phyloP scores from a whole-genome alignment of 192 early-diverging fungal genomes.

The Martensiomyces pterosporus region DNA sequence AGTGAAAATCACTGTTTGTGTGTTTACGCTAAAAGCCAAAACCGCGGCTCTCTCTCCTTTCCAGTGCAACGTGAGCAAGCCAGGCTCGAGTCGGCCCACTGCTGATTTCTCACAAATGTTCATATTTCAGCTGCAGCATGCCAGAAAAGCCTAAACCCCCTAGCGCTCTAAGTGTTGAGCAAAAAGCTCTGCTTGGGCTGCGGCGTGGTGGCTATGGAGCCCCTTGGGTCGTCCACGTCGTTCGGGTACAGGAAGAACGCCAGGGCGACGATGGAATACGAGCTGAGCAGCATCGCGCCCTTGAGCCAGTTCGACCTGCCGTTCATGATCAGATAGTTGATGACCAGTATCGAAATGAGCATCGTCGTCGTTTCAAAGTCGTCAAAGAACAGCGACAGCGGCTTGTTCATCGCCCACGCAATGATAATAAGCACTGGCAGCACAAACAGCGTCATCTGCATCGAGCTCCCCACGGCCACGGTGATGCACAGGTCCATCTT shows the following conservation, averaged over 20 bases:
- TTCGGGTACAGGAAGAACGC: constrained; percentile 73
- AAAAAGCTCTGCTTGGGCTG: constrained; percentile 11
- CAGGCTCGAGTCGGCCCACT: too few species aligned
- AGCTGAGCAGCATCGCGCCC: constrained; percentile 76
- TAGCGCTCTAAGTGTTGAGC: too few species aligned
- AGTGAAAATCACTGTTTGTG: too few species aligned
- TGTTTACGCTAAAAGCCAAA: too few species aligned
- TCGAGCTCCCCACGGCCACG: constrained; percentile 73
- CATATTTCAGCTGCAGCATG: too few species aligned
- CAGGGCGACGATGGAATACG: constrained; percentile 79
- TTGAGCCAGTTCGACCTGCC: constrained; percentile 92
- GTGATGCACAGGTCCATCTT: constrained; percentile 81
- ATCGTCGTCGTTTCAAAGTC: constrained; percentile 79
- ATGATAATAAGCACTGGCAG: constrained; percentile 69
- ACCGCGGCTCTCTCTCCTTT: too few species aligned
- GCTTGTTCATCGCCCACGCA: constrained; percentile 72
- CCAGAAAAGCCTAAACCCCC: too few species aligned
- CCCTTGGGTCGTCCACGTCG: constrained; percentile 23
- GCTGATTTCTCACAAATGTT: too few species aligned
- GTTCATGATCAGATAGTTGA: constrained; percentile 76
- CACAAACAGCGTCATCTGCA: constrained; percentile 84
- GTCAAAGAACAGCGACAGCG: constrained; percentile 78
- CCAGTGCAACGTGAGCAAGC: too few species aligned
- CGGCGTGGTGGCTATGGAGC: background rate
- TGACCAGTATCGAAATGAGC: constrained; percentile 82